Evolutionary conservation across 1,139 yeast genomes (phyloP).

Genomic region (Nakaseomyces nivariensis): DNA sequence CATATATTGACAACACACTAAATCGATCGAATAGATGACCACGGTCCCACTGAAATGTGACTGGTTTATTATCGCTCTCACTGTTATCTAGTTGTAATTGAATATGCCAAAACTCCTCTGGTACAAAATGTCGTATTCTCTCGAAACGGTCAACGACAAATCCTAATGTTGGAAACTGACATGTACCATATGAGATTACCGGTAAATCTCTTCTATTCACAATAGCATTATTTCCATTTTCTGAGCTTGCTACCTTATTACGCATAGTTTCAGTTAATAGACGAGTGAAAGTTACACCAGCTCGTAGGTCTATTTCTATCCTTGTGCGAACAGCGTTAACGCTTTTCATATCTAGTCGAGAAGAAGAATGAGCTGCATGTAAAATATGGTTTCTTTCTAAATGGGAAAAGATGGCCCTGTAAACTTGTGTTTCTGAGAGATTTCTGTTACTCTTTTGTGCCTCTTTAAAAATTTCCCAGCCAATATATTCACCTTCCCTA

Average conservation of each 20-base stretch:
- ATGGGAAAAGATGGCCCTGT: conserved; percentile 81
- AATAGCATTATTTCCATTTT: conserved; percentile 10
- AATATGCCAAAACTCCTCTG: conserved; percentile 78
- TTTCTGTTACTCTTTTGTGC: conserved; percentile 48
- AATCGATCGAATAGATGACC: conserved; percentile 65
- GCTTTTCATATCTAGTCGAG: conserved; percentile 51
- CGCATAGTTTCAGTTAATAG: conserved; percentile 33
- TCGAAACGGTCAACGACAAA: conserved; percentile 91
- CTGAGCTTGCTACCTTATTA: conserved; percentile 14
- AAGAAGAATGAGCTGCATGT: conserved; percentile 65
- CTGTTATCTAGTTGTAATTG: conserved; percentile 41
- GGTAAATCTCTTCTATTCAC: conserved; percentile 22
- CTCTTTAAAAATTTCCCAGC: conserved; percentile 67
- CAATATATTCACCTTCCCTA: conserved; percentile 95
- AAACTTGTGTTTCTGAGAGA: conserved; percentile 37
- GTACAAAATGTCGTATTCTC: conserved; percentile 57
- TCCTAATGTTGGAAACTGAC: conserved; percentile 95
- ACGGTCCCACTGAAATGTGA: conserved; percentile 52
- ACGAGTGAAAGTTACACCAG: conserved; percentile 86
- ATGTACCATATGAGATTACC: conserved; percentile 74
- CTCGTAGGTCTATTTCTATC: conserved; percentile 76
- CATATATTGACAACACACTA: conserved; percentile 52
- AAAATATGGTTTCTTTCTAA: conserved; percentile 66
- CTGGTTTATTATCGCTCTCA: conserved; percentile 23
- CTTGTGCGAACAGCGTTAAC: conserved; percentile 82